Conservation (phyloP, 139 green algal species). For the Dunaliella sp. region DNA sequence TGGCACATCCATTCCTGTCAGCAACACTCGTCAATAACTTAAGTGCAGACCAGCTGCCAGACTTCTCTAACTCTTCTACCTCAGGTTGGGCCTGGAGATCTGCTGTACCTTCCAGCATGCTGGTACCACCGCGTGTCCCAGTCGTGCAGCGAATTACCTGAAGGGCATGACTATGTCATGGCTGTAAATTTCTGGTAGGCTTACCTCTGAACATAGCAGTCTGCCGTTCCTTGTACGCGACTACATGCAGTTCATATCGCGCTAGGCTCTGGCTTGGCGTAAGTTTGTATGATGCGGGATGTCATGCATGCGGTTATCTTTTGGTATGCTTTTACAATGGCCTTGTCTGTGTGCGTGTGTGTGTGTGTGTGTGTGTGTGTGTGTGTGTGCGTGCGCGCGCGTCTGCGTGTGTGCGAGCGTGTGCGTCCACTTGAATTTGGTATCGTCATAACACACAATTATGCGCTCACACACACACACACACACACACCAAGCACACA, state of each 20-base stretch:
- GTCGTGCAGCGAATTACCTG: background rate
- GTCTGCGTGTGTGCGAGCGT: background rate
- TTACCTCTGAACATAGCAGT: background rate
- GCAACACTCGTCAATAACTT: no score
- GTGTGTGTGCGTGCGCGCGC: slow-evolving; percentile 2
- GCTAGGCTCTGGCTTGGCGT: no score
- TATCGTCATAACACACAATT: background rate
- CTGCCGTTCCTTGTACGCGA: no score
- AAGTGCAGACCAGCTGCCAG: no score
- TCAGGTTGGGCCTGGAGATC: slow-evolving; percentile 60
- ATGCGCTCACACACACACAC: background rate
- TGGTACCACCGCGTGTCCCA: slow-evolving; percentile 74
- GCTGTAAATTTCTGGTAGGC: slow-evolving; percentile 81
- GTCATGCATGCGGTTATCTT: no score
- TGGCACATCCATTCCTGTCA: background rate
- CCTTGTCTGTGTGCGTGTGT: background rate
- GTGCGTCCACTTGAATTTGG: background rate
- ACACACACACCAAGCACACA: slow-evolving; percentile 19
- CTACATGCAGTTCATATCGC: no score
- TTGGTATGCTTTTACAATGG: no score
- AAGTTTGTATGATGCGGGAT: no score
- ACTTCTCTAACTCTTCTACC: no score
- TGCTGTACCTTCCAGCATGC: slow-evolving; percentile 74
- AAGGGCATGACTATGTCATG: slow-evolving; percentile 50
- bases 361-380: background rate